Evolutionary conservation across 177 flowering plant species (phyloP), one percentile per base, ranked within the genome.

Genomic region (Telopea speciosissima): DNA sequence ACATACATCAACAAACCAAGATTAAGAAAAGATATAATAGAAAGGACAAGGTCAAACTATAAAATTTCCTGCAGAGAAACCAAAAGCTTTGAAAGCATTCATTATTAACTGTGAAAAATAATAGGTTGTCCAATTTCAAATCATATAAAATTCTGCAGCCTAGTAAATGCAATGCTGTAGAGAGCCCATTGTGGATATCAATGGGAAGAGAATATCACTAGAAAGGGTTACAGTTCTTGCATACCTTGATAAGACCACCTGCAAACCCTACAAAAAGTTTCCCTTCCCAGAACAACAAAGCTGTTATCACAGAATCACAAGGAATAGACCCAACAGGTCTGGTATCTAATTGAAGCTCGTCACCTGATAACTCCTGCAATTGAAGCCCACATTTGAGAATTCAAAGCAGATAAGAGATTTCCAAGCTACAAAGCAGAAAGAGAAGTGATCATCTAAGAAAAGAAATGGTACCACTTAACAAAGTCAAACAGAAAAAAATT

Each of bases 341-440:
- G 42, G 59, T 70, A 60, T 92, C 91, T 40, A 84, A 63, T 23
- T 83, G 81, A 75, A 73, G 70, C 23, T 83, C 88, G 77, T 85
- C 85, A 62, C 81, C 90, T 3, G 70, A 68, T 68, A 91, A 22
- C 77, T 88, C 97, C 96, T 92, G 69, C 17, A 78, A 61, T 68
- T 19, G 60, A 79, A 65, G 36, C 14, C 62, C 33, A 14, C 3
- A 28, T 66, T 24, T 9, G n/a, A 44, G 54, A 65, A 44, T 28
- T 31, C 31, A 40, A 58, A 64, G 22, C 11, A 62, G 12, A 58
- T n/a, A 24, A 22, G 28, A 36, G 13, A 16, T 59, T 56, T 36
- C 19, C 23, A 40, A 21, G 13, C 14, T 28, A 23, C 22, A 40
- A 21, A 59, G 26, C 54, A 24, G 8, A 40, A 2, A 8, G n/a